Evolutionary conservation across 768 basidiomycete genomes (phyloP).

Genomic region (Asterophora lycoperdoides): DNA sequence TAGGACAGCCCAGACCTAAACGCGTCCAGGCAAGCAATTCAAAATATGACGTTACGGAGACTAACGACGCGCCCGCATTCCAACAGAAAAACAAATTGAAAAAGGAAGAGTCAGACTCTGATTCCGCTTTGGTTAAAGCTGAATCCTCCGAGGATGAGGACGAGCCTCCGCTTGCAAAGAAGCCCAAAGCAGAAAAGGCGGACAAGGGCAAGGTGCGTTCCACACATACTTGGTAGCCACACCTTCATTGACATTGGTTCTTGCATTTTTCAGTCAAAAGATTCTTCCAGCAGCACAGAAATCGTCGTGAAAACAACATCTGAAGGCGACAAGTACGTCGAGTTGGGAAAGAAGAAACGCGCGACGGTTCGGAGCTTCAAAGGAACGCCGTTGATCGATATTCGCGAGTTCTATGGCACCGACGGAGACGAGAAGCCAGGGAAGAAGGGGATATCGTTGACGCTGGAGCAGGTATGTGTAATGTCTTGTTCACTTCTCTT

Average conservation of each 20-base stretch:
- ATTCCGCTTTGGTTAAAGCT: conserved; percentile 17
- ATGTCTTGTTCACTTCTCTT: background rate
- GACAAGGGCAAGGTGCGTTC: background rate
- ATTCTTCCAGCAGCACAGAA: conserved; percentile 17
- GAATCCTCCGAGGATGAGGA: conserved; percentile 10
- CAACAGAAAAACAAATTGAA: conserved; percentile 8
- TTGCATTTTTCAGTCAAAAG: conserved; percentile 2
- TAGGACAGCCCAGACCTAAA: conserved; percentile 1
- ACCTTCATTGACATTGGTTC: too few species aligned
- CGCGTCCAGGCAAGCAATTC: conserved; percentile 11
- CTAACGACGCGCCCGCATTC: background rate
- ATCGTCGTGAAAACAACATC: conserved; percentile 23
- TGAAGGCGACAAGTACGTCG: conserved; percentile 54
- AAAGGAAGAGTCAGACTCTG: conserved; percentile 15
- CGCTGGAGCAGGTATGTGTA: conserved; percentile 53
- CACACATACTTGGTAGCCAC: background rate
- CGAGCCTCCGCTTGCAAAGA: conserved; percentile 27
- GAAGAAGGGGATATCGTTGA: conserved; percentile 75
- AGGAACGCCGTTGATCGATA: conserved; percentile 59
- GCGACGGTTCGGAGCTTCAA: conserved; percentile 49
- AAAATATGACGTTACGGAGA: too few species aligned
- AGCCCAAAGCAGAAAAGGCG: conserved; percentile 25
- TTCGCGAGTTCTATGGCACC: conserved; percentile 65
- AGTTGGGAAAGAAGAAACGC: conserved; percentile 70
- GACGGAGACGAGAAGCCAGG: conserved; percentile 64